phyloP scores from a whole-genome alignment of 768 basidiomycete species.

The Gloeostereum incarnatum region DNA sequence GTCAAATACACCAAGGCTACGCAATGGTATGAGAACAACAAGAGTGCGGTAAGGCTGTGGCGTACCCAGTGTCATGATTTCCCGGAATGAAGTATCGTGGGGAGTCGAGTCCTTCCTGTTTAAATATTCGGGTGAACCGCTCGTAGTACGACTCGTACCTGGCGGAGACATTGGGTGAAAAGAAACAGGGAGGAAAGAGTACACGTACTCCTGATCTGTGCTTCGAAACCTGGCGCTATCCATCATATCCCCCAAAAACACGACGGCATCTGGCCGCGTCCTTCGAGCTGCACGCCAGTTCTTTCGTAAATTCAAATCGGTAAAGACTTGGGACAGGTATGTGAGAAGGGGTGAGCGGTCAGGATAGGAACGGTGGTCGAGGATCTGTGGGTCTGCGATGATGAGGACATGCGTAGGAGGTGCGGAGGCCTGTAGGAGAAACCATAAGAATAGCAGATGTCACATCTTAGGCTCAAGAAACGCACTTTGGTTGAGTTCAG shows the following conservation, averaged over 20 bases:
- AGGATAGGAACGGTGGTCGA: slow-evolving; percentile 69
- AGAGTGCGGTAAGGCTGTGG: not conserved
- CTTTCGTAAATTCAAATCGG: slow-evolving; percentile 80
- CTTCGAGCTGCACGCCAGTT: slow-evolving; percentile 65
- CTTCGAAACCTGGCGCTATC: slow-evolving; percentile 68
- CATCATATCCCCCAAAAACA: slow-evolving; percentile 92
- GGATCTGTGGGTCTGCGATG: slow-evolving; percentile 82
- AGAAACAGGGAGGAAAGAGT: slow-evolving; percentile 2
- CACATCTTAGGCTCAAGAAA: too few relatives aligned
- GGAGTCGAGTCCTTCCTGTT: slow-evolving; percentile 24
- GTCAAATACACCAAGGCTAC: slow-evolving; percentile 34
- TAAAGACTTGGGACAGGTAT: slow-evolving; percentile 51
- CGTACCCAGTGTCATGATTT: slow-evolving; percentile 84
- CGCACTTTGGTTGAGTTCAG: too few relatives aligned
- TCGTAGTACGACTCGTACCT: slow-evolving; percentile 70
- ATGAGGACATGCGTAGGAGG: slow-evolving; percentile 55
- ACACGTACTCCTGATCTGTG: slow-evolving; percentile 58
- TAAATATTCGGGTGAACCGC: slow-evolving; percentile 69
- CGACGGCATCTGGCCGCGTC: slow-evolving; percentile 57
- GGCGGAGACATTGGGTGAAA: slow-evolving; percentile 6
- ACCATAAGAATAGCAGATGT: too few relatives aligned
- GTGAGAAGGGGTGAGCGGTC: slow-evolving; percentile 44
- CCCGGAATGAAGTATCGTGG: slow-evolving; percentile 75
- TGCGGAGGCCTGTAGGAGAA: too few relatives aligned
- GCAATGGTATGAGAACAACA: slow-evolving; percentile 5